Evolutionary conservation across 768 basidiomycete genomes (phyloP).

Genomic region (Tylopilus sp.): DNA sequence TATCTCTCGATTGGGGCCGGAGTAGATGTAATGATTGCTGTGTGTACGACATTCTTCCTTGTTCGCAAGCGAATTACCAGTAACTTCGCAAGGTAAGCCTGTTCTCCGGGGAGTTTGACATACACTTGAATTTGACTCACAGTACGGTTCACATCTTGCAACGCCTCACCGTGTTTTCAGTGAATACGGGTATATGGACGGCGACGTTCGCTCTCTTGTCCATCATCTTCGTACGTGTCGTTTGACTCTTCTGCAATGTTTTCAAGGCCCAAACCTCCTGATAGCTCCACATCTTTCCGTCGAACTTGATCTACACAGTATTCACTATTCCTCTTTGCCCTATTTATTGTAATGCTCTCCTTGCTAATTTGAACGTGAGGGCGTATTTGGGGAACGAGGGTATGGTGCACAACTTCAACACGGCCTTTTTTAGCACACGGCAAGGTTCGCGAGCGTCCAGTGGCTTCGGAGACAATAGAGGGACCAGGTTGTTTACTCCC

Average conservation of each 20-base stretch:
- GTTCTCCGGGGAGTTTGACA: too few relatives aligned
- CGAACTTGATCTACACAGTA: background rate
- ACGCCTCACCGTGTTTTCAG: background rate
- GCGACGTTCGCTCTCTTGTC: background rate
- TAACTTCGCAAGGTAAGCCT: background rate
- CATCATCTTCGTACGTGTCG: background rate
- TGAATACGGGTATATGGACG: background rate
- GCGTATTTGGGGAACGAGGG: background rate
- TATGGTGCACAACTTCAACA: too few relatives aligned
- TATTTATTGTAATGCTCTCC: background rate
- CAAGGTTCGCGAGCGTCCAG: too few relatives aligned
- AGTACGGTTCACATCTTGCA: background rate
- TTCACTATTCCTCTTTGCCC: background rate
- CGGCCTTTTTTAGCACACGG: too few relatives aligned
- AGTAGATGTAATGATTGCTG: conserved; percentile 5
- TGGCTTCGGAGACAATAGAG: too few relatives aligned
- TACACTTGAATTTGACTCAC: too few relatives aligned
- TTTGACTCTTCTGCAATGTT: too few relatives aligned
- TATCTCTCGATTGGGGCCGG: background rate
- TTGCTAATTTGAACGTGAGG: background rate
- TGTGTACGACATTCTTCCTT: background rate
- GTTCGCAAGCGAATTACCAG: background rate
- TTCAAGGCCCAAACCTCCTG: background rate
- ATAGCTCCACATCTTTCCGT: background rate
- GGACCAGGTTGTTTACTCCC: too few relatives aligned